Evolutionary conservation across 176 grass and related monocot species (phyloP).

Genomic region (Carex parvula): DNA sequence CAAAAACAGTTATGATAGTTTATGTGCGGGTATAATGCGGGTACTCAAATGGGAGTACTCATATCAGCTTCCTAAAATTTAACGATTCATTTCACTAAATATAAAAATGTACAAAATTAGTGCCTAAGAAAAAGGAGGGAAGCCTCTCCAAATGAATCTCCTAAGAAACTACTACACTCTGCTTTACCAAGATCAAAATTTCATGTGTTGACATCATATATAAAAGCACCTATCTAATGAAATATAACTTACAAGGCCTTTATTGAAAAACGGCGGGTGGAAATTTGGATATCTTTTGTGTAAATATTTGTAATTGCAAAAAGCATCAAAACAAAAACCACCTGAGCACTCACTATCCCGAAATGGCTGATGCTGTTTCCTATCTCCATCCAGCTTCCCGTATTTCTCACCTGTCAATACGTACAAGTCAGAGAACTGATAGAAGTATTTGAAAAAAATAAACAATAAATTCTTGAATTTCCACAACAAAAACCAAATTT

Average conservation of each 20-base stretch:
- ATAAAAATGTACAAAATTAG: background rate
- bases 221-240: background rate
- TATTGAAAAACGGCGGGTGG: slow-evolving; percentile 38
- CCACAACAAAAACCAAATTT: no score
- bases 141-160: background rate
- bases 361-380: slow-evolving; percentile 98
- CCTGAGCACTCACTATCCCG: slow-evolving; percentile 85
- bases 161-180: background rate
- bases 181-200: slow-evolving; percentile 2
- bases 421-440: slow-evolving; percentile 21
- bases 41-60: no score
- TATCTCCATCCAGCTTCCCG: slow-evolving; percentile 98
- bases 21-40: no score
- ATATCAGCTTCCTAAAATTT: no score
- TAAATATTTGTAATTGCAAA: slow-evolving; percentile 91
- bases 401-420: slow-evolving; percentile 61
- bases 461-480: background rate
- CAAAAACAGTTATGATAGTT: no score
- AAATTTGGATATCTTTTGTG: slow-evolving; percentile 76
- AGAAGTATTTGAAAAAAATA: background rate
- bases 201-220: background rate
- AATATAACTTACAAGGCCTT: slow-evolving; percentile 51
- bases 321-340: slow-evolving; percentile 88
- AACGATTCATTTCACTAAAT: no score
- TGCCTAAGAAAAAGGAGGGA: background rate